Percentiles rank a stretch among this genome's conserved stretches.
These are phyloP conservation scores for Corchorus capsularis DNA, from an alignment of 345 rosid species.

Conservation along the genomic window DNA sequence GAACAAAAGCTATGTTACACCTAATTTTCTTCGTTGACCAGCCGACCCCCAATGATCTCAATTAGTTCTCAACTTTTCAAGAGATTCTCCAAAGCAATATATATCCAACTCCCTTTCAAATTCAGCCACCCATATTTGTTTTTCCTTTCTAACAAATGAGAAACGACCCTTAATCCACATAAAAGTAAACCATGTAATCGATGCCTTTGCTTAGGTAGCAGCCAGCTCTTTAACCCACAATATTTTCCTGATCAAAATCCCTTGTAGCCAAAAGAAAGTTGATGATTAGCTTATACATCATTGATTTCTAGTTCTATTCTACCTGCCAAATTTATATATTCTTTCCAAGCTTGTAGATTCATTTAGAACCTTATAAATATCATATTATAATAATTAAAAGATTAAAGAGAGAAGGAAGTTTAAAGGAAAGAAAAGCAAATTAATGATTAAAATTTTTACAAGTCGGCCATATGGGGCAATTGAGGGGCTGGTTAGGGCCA, in stretches of 20 bases:
- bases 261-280: too few relatives aligned
- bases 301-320: not conserved
- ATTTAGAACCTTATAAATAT: too few relatives aligned
- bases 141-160: not conserved
- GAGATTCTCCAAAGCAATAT: not conserved
- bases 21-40: slow-evolving; percentile 17
- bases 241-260: too few relatives aligned
- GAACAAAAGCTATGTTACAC: not conserved
- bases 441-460: not conserved
- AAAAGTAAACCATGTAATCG: too few relatives aligned
- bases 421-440: not conserved
- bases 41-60: not conserved
- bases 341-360: not conserved
- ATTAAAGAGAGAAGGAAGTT: not conserved
- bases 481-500: not conserved
- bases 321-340: not conserved
- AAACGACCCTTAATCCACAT: too few relatives aligned
- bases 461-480: not conserved
- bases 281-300: too few relatives aligned
- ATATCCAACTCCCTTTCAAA: not conserved
- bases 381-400: too few relatives aligned
- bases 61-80: not conserved
- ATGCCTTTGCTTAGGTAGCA: too few relatives aligned
- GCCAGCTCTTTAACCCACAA: too few relatives aligned
- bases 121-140: not conserved